Conservation (phyloP, 495 filamentous ascomycete species). For the Xylona heveae region DNA sequence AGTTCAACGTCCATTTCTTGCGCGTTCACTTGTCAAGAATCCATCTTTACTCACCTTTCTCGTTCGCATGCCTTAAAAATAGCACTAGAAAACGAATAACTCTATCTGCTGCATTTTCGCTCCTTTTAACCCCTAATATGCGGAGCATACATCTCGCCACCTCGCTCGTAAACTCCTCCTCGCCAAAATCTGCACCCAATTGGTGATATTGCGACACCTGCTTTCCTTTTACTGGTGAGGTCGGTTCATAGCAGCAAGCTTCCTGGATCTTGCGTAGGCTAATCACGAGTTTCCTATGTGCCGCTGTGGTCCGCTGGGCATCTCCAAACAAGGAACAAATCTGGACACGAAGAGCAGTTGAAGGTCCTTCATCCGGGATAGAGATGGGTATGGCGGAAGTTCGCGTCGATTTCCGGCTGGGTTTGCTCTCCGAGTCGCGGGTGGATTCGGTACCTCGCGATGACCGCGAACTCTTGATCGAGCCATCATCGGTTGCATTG, state of each 20-base stretch:
- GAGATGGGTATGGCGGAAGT: conserved; percentile 41
- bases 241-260: conserved; percentile 59
- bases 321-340: conserved; percentile 67
- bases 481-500: too few species aligned
- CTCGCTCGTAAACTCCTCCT: conserved; percentile 73
- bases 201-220: conserved; percentile 17
- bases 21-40: too few species aligned
- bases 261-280: conserved; percentile 77
- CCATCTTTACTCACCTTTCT: conserved; percentile 45
- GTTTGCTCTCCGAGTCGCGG: too few species aligned
- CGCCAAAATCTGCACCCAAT: conserved; percentile 38
- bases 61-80: conserved; percentile 62
- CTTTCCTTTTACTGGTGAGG: conserved; percentile 22
- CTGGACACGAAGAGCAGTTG: conserved; percentile 49
- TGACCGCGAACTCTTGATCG: too few species aligned
- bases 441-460: too few species aligned
- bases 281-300: conserved; percentile 73
- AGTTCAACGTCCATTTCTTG: too few species aligned
- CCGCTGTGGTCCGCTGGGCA: conserved; percentile 69
- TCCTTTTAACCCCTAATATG: conserved; percentile 74
- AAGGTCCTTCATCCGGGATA: conserved; percentile 50
- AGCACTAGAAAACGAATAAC: conserved; percentile 64
- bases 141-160: conserved; percentile 62
- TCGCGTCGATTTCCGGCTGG: too few species aligned
- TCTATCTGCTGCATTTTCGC: conserved; percentile 72